Conservation (phyloP, 352 stramenopile species). For the Pythium rhizo-oryzae region DNA sequence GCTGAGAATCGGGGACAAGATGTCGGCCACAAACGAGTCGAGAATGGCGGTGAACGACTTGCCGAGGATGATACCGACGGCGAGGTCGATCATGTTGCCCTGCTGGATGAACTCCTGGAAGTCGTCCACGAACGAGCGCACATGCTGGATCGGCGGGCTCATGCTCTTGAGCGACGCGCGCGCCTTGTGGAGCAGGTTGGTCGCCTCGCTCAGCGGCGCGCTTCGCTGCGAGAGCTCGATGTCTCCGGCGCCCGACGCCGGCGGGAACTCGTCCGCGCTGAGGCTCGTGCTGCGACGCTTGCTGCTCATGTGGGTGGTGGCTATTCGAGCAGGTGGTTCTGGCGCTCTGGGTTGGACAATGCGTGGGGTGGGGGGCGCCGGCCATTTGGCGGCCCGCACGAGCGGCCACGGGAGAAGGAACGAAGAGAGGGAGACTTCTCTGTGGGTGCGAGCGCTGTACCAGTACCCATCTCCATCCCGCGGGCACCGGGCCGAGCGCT, state of each 20-base stretch:
- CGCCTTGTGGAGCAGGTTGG: conserved; percentile 25
- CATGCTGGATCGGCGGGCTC: conserved; percentile 33
- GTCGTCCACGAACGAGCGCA: conserved; percentile 46
- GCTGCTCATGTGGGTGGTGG: neutral
- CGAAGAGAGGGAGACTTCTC: neutral
- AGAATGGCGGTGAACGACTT: conserved; percentile 70
- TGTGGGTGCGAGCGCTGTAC: neutral
- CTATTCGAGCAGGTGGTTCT: neutral
- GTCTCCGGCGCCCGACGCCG: neutral
- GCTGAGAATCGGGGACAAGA: conserved; percentile 65
- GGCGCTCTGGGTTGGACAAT: too few relatives aligned
- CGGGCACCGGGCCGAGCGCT: neutral
- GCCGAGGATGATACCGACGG: conserved; percentile 68
- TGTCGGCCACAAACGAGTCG: conserved; percentile 72
- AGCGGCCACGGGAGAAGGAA: neutral
- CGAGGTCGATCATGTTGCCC: conserved; percentile 76
- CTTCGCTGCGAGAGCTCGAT: conserved; percentile 2
- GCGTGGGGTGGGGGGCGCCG: neutral
- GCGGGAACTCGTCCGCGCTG: conserved; percentile 4
- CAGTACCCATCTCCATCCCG: conserved; percentile 25
- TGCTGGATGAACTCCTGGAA: conserved; percentile 80
- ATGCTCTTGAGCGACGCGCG: conserved; percentile 19
- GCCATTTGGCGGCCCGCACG: neutral
- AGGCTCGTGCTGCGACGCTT: conserved; percentile 1
- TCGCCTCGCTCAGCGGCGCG: conserved; percentile 8